Conservation (phyloP, 2,329 filamentous ascomycete genomes). For the Albifimbria verrucaria region DNA sequence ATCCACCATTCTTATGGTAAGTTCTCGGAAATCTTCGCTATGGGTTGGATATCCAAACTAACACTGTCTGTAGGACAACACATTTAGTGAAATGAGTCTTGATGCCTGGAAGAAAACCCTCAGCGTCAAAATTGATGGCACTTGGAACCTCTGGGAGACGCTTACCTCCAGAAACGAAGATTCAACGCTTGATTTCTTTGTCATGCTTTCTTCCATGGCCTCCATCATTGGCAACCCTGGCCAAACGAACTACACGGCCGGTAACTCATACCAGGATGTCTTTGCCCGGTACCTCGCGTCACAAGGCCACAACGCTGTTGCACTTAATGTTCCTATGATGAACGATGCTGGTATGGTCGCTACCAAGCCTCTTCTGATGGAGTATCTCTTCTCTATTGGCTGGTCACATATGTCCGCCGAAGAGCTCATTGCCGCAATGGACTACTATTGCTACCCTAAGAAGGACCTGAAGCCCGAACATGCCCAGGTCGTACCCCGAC, state of each 20-base stretch:
- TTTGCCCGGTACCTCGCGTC: slow-evolving; percentile 25
- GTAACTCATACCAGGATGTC: slow-evolving; percentile 30
- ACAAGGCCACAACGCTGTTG: slow-evolving; percentile 22
- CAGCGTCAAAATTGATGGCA: slow-evolving; percentile 32
- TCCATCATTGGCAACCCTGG: slow-evolving; percentile 21
- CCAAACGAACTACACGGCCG: slow-evolving; percentile 34
- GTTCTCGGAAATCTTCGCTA: no score
- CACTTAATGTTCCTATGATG: slow-evolving; percentile 32
- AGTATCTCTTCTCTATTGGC: slow-evolving; percentile 12
- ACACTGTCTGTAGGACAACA: no score
- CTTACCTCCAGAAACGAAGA: slow-evolving; percentile 8
- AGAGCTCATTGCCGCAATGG: slow-evolving; percentile 17
- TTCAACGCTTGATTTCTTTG: slow-evolving; percentile 30
- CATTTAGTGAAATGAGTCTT: no score
- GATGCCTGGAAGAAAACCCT: no score
- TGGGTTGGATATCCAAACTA: no score
- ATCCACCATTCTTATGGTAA: no score
- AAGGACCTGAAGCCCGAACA: no score
- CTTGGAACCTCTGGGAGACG: slow-evolving; percentile 29
- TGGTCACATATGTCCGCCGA: slow-evolving; percentile 14
- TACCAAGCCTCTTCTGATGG: slow-evolving; percentile 11
- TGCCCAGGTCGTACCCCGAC: no score
- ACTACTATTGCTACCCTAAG: no score
- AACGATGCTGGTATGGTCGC: slow-evolving; percentile 13
- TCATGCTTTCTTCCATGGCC: slow-evolving; percentile 22